A percentile compares a stretch with the other conserved stretches of the same genome.
phyloP scores from a whole-genome alignment of 1,284 basidiomycete species.

The Ustilago sp. region DNA sequence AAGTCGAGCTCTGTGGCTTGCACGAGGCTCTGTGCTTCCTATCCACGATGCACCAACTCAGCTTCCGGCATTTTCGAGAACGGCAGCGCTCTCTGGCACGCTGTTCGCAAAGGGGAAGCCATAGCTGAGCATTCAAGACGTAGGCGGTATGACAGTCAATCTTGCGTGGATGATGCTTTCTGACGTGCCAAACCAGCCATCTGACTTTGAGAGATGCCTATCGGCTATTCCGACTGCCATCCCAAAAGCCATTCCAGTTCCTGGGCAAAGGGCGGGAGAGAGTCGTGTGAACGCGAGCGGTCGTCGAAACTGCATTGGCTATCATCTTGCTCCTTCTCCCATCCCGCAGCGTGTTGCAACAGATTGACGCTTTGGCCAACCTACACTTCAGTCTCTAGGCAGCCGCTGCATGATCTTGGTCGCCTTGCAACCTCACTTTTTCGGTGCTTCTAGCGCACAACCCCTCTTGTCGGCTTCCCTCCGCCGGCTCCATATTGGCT shows the following conservation, averaged over 20 bases:
- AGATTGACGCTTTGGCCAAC: not conserved
- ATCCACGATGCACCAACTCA: no score
- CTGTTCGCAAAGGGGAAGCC: no score
- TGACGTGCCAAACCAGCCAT: not conserved
- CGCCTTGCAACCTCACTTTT: not conserved
- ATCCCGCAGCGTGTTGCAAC: not conserved
- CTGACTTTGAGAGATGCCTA: not conserved
- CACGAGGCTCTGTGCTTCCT: no score
- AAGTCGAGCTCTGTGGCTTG: no score
- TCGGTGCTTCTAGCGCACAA: not conserved
- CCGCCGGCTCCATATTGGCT: not conserved
- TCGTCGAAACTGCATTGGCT: not conserved
- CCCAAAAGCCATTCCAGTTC: not conserved
- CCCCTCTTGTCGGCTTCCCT: not conserved
- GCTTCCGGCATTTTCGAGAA: no score
- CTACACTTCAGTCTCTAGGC: not conserved
- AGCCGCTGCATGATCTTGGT: not conserved
- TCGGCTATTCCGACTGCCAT: not conserved
- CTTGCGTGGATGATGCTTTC: not conserved
- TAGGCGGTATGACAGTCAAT: no score
- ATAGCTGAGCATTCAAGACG: no score
- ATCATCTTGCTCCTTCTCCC: no score
- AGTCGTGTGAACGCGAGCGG: not conserved
- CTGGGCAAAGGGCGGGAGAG: not conserved
- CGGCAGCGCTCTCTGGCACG: no score